A percentile compares a stretch with the other conserved stretches of the same genome.
phyloP scores from a whole-genome alignment of 1,284 basidiomycete species.

The Trichosporon sp. region DNA sequence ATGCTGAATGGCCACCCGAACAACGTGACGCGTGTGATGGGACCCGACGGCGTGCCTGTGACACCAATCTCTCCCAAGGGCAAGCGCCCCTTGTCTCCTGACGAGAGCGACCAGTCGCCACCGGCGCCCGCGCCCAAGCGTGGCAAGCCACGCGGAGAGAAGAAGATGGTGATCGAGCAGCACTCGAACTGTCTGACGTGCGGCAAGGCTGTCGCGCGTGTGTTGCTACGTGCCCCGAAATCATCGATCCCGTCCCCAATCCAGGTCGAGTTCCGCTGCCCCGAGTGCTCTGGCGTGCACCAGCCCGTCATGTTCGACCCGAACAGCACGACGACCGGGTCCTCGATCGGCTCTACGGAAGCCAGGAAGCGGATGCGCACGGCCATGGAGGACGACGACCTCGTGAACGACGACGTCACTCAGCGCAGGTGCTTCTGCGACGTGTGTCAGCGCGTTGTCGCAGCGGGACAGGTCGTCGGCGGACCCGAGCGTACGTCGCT shows the following conservation, averaged over 20 bases:
- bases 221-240: slow-evolving; percentile 49
- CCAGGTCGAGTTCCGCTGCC: slow-evolving; percentile 39
- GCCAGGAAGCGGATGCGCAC: slow-evolving; percentile 49
- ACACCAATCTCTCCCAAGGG: slow-evolving; percentile 26
- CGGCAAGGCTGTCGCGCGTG: slow-evolving; percentile 38
- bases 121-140: slow-evolving; percentile 36
- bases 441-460: slow-evolving; percentile 53
- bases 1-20: slow-evolving; percentile 17
- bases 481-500: slow-evolving; percentile 41
- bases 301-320: slow-evolving; percentile 37
- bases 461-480: slow-evolving; percentile 43
- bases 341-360: slow-evolving; percentile 44
- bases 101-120: slow-evolving; percentile 29
- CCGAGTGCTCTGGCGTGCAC: slow-evolving; percentile 39
- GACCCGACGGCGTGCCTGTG: slow-evolving; percentile 19
- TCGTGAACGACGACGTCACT: slow-evolving; percentile 29
- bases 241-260: slow-evolving; percentile 46
- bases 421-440: slow-evolving; percentile 46
- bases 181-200: slow-evolving; percentile 39
- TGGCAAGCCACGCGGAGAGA: slow-evolving; percentile 43
- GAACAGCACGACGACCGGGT: slow-evolving; percentile 26
- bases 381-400: slow-evolving; percentile 50
- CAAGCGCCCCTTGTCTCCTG: slow-evolving; percentile 36
- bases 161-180: slow-evolving; percentile 49
- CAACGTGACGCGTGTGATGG: not conserved